phyloP scores from a whole-genome alignment of 2,329 filamentous ascomycete genomes.

The Botrytis hyacinthi region DNA sequence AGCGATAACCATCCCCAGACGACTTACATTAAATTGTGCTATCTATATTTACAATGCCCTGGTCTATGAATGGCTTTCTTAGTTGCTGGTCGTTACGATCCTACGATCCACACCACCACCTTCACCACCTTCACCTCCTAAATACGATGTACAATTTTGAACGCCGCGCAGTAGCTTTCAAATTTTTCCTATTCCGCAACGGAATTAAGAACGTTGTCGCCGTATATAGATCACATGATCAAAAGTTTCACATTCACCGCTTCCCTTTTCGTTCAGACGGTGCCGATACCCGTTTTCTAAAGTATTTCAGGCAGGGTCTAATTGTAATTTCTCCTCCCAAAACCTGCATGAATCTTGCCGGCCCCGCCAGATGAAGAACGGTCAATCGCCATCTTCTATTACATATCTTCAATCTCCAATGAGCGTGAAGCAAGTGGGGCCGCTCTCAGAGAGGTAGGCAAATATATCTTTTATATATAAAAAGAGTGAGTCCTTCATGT shows the following conservation, averaged over 20 bases:
- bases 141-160: neutral
- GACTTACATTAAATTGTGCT: neutral
- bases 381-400: constrained; percentile 10
- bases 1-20: neutral
- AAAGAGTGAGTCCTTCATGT: neutral
- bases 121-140: neutral
- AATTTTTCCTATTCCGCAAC: neutral
- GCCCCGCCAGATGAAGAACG: neutral
- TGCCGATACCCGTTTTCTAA: constrained; percentile 12
- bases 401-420: constrained; percentile 1
- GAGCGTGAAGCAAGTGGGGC: neutral
- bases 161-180: neutral
- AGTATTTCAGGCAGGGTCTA: neutral
- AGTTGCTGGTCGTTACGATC: constrained; percentile 1
- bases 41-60: neutral
- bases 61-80: neutral
- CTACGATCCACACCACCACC: neutral
- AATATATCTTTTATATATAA: neutral
- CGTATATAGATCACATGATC: neutral
- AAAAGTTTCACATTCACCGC: neutral
- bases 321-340: neutral
- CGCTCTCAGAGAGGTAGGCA: neutral
- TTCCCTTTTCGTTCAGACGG: neutral
- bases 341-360: neutral
- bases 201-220: constrained; percentile 3